Evolutionary conservation across 2,329 filamentous ascomycete genomes (phyloP).

Genomic region (Cryphonectria nitschkei): DNA sequence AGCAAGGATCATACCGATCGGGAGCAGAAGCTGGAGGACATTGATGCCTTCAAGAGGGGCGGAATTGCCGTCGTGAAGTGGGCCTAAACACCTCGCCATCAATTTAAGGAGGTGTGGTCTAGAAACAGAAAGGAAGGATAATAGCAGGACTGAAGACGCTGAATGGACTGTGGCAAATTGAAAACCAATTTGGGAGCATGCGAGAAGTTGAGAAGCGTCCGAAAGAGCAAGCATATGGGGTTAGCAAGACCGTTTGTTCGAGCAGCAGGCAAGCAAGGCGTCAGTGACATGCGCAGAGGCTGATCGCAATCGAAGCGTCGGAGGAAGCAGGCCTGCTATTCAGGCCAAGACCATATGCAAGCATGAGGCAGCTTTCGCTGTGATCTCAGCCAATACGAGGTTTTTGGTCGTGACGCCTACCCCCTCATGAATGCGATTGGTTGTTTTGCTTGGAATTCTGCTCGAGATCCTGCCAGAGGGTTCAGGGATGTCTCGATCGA

Average conservation of each 20-base stretch:
- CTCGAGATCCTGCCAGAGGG: background rate
- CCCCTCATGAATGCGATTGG: background rate
- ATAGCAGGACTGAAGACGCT: background rate
- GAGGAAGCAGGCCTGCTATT: background rate
- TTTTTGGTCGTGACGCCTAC: background rate
- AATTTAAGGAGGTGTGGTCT: background rate
- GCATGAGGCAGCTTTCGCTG: background rate
- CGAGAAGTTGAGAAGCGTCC: background rate
- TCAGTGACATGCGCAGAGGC: background rate
- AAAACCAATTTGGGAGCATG: background rate
- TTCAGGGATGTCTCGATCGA: background rate
- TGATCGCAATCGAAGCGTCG: background rate
- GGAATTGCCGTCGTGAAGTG: conserved; percentile 69
- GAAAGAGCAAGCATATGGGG: background rate
- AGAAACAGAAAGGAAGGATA: background rate
- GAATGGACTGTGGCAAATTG: background rate
- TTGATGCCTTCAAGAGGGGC: conserved; percentile 68
- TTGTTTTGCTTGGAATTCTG: background rate
- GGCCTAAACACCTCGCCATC: conserved; percentile 36
- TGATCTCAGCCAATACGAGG: background rate
- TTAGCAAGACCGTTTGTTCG: background rate
- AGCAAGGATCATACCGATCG: conserved; percentile 79
- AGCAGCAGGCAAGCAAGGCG: background rate
- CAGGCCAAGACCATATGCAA: background rate
- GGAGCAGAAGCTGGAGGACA: conserved; percentile 58